Conservation (phyloP, 768 basidiomycete species). For the Mycena metata region DNA sequence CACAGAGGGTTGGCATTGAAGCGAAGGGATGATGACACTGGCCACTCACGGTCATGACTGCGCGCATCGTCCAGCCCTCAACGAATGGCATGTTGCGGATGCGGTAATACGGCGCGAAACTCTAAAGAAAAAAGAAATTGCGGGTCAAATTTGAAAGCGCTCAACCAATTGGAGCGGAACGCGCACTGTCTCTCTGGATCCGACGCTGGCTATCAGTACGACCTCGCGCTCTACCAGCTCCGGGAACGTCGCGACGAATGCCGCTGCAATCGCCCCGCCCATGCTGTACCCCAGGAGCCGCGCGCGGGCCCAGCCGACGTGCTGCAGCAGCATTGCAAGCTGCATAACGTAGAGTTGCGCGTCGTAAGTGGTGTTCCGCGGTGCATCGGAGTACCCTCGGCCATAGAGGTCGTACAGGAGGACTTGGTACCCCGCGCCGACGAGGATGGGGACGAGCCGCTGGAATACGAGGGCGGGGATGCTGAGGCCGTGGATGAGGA, state of each 20-base stretch:
- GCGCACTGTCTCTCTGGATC: conserved; percentile 55
- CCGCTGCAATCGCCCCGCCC: conserved; percentile 63
- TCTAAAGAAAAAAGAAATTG: conserved; percentile 47
- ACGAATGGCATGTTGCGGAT: conserved; percentile 7
- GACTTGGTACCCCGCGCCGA: conserved; percentile 60
- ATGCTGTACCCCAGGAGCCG: conserved; percentile 64
- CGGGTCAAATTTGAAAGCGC: too few relatives aligned
- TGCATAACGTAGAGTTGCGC: conserved; percentile 62
- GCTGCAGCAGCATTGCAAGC: conserved; percentile 68
- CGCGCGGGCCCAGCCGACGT: conserved; percentile 61
- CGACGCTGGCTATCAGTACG: conserved; percentile 61
- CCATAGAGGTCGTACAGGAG: conserved; percentile 71
- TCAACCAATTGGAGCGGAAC: too few relatives aligned
- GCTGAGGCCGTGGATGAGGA: conserved; percentile 66
- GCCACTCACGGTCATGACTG: background rate
- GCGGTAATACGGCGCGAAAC: background rate
- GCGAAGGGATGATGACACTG: too few relatives aligned
- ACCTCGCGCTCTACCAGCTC: conserved; percentile 60
- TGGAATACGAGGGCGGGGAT: conserved; percentile 65
- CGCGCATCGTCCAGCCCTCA: background rate
- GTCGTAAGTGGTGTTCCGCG: conserved; percentile 58
- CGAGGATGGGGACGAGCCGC: conserved; percentile 63
- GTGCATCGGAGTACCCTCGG: conserved; percentile 71
- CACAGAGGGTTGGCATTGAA: too few relatives aligned
- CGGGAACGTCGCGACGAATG: conserved; percentile 65